phyloP scores from a whole-genome alignment of 805 yeast species.

The Metschnikowia santaceciliae region DNA sequence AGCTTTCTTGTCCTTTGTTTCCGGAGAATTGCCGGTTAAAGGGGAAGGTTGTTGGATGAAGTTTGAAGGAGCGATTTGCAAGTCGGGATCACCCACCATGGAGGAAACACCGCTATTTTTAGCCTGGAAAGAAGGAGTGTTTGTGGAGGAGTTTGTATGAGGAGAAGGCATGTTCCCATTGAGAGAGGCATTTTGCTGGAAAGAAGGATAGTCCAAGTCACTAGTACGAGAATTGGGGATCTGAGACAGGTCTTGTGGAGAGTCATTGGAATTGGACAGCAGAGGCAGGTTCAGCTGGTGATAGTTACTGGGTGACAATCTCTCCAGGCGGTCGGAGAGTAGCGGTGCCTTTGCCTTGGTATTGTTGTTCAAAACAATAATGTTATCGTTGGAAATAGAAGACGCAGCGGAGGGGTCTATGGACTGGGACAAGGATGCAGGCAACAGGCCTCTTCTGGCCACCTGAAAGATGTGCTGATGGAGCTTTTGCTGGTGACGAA shows the following conservation, averaged over 20 bases:
- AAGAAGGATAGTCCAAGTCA: background rate
- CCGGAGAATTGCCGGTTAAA: slow-evolving; percentile 20
- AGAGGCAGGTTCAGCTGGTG: slow-evolving; percentile 10
- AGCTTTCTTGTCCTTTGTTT: slow-evolving; percentile 10
- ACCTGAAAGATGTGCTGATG: slow-evolving; percentile 39
- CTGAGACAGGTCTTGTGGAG: slow-evolving; percentile 4
- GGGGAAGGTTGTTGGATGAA: slow-evolving; percentile 25
- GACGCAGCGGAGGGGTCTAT: slow-evolving; percentile 3
- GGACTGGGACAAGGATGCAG: slow-evolving; percentile 9
- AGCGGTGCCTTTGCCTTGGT: slow-evolving; percentile 50
- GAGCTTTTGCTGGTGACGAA: slow-evolving; percentile 92
- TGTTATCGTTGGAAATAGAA: slow-evolving; percentile 38
- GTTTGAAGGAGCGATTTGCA: slow-evolving; percentile 8
- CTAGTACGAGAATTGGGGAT: background rate
- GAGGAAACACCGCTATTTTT: slow-evolving; percentile 1
- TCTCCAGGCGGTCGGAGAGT: slow-evolving; percentile 18
- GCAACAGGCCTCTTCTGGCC: slow-evolving; percentile 16
- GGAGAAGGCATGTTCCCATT: slow-evolving; percentile 23
- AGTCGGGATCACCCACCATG: slow-evolving; percentile 9
- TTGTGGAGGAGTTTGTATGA: slow-evolving; percentile 21
- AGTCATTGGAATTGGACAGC: slow-evolving; percentile 11
- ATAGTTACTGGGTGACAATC: background rate
- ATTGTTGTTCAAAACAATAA: slow-evolving; percentile 49
- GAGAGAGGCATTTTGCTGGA: background rate
- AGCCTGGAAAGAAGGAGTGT: slow-evolving; percentile 22